Evolutionary conservation across 257 asterid genomes (phyloP), one percentile per base, ranked within the genome.

Genomic region (Misopates orontium): DNA sequence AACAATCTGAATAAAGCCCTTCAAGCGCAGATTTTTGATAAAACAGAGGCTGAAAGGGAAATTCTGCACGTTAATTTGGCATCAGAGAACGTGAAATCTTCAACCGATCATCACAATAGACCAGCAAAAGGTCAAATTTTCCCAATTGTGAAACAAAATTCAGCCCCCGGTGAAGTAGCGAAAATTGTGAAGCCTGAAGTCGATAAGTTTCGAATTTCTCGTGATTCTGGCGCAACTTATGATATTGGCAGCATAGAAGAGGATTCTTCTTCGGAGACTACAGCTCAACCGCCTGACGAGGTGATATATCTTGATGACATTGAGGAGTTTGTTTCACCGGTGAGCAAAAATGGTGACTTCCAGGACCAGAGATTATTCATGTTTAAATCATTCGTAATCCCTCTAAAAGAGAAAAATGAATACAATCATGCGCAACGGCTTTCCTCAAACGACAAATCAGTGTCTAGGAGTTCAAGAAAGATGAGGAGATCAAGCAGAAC

Each of bases 331-430:
- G 78, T 74, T 11, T 62, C 86, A 24, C 79, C 84, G 2, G 47
- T 56, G 25, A 73, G 73, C 60, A 79, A 70, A 49, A 80, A 75
- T 12, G 73, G 74, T 49, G 62, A 24, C 45, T 31, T 66, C 57
- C 83, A 75, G 59, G 96, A 90, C 62, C 91, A 88, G 71, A 82
- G 98, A 52, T 41, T 85, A 17, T 91, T 91, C 77, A 25, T 72
- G 77, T 91, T 91, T 77, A 84, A 72, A 73, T 66, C 87, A 40
- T 64, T 76, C 4, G 61, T 18, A 32, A 39, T 49, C 55, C 77
- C 73, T 18, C 17, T 3, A 14, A 52, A 69, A 4, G 28, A 23
- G 20, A 66, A 32, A 53, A 54, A 19, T 11, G 60, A 67, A 14
- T 51, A 32, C 12, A 59, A 6, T 25, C 22, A 22, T 12, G 57